Evolutionary conservation across 352 stramenopile species (phyloP), one percentile per base, ranked within the genome.

Genomic region (Halophytophthora batemanensis): DNA sequence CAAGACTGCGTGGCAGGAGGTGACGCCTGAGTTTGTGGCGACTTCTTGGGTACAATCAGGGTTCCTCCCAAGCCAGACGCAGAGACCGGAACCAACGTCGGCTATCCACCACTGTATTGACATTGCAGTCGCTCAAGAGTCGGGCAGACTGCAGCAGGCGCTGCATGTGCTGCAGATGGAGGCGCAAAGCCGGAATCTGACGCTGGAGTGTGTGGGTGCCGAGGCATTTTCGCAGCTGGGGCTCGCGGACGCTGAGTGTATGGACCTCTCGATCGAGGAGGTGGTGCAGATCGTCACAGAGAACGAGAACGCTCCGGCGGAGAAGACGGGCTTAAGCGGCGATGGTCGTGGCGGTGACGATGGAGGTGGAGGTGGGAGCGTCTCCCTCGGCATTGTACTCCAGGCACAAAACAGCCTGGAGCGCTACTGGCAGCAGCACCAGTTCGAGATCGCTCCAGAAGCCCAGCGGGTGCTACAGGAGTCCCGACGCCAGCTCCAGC

Each of bases 401-500:
- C 36, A 49, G 4, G 56, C 58, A 2, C 58, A 61, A 25, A 14
- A 50, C 18, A 43, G 17, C 12, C 33, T 61, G n/a, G 58, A 66
- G 37, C 40, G 49, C 37, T 66, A 51, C 36, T 66, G 58, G 52
- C 42, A 35, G 6, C 31, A 55, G 25, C 55, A 59, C 48, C 36
- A 43, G 13, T 37, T 57, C 29, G 7, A 36, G 2, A 25, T 68
- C 18, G 39, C 54, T 2, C 28, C 51, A 12, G 23, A 42, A 2
- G 36, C 62, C 22, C 36, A 35, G 22, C 33, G 58, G 23, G 21
- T 67, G 14, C 37, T 64, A 21, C 45, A 64, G 55, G 31, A 51
- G 17, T 53, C 54, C 33, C 38, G 50, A n/a, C 14, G 34, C 18
- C 22, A 53, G 29, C 49, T 64, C 25, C 37, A 59, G 33, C 53